Evolutionary conservation across 139 green algal species (phyloP), one percentile per base, ranked within the genome.

Genomic region (Asterochloris sp.): DNA sequence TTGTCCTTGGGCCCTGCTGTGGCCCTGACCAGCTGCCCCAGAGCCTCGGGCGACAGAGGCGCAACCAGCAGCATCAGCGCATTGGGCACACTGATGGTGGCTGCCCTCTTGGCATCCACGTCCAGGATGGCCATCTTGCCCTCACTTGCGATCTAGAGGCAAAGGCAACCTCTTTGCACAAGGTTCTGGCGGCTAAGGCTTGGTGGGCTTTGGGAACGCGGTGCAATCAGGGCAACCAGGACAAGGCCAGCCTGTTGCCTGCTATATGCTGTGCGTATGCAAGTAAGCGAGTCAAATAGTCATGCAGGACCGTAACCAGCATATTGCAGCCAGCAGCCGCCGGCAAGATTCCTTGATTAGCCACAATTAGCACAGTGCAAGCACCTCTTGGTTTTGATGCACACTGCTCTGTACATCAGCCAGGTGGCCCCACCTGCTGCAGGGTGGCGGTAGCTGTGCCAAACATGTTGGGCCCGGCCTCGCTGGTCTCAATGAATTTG

Each of bases 81-180:
- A 24, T 68, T 76, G 29, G 78, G 78, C 23, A 69, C 23, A 14
- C 23, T 19, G 12, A 77, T 26, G 26, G 67, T 29, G 29, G 66
- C 12, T 10, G 67, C 38, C 24, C 67, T 64, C 29, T 69, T 64
- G 15, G 83, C 27, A 63, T 80, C 61, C 62, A 86, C 14, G 54
- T 78, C 16, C 38, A 86, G 28, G 23, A 86, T 47, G 71, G 69
- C 80, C 69, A 83, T 82, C 38, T 84, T 84, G 23, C 79, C 83
- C 63, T 73, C 27, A 76, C 16, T 38, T 21, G 66, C 67, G 6
- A 83, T 67, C 78, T 83, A 67, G 29, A 68, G 11, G 60, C 19
- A n/a, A 47, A 78, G 29, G 10, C 26, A 24, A 21, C 38, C 38
- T 76, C 69, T 54, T 71, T 71, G 66, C 66, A 71, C 4, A 71